Conservation (phyloP, 75 land plant genomes). For the Adiantum capillusveneris region DNA sequence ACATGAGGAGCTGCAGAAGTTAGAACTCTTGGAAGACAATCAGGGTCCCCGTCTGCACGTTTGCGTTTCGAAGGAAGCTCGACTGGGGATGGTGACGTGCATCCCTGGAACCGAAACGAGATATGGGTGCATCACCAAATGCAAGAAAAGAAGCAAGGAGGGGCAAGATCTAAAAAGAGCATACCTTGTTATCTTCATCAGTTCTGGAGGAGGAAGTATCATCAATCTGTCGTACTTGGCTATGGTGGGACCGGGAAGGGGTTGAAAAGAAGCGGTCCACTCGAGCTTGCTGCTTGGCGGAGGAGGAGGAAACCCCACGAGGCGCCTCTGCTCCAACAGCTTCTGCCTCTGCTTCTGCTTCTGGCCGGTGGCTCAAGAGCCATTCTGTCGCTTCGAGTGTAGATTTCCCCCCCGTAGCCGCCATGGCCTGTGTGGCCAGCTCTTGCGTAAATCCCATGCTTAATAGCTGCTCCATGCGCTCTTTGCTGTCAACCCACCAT, state of each 20-base stretch:
- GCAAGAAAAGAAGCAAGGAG: no score
- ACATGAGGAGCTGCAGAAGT: not conserved
- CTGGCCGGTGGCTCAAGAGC: slow-evolving; percentile 50
- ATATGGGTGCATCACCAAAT: no score
- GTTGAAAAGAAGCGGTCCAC: slow-evolving; percentile 15
- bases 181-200: no score
- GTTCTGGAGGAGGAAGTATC: no score
- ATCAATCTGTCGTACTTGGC: no score
- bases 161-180: no score
- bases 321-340: slow-evolving; percentile 6
- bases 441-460: slow-evolving; percentile 72
- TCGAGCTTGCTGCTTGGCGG: slow-evolving; percentile 11
- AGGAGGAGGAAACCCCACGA: not conserved
- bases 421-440: slow-evolving; percentile 61
- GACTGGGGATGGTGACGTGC: no score
- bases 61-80: no score
- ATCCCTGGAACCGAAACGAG: no score
- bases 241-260: not conserved
- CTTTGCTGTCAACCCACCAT: no score
- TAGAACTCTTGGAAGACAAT: no score
- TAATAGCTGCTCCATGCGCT: slow-evolving; percentile 51
- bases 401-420: slow-evolving; percentile 73
- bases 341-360: slow-evolving; percentile 7
- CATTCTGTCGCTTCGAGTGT: slow-evolving; percentile 66
- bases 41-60: no score